Percentiles rank a stretch among this genome's conserved stretches.
Conservation (phyloP, 352 stramenopile species). For the Phytopythium litorale region DNA sequence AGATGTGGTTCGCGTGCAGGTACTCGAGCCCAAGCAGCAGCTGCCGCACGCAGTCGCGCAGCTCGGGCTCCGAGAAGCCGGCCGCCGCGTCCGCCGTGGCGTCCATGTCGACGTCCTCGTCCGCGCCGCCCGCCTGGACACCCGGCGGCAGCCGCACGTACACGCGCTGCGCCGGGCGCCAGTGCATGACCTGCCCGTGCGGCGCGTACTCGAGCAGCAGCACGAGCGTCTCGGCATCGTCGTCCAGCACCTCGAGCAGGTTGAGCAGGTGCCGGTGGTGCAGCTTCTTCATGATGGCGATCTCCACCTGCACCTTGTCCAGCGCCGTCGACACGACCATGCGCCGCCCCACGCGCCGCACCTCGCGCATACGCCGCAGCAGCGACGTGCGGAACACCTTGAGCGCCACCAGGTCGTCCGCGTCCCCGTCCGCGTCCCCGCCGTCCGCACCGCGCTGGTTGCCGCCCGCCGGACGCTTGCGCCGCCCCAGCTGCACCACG, state of each 20-base stretch:
- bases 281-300: constrained; percentile 90
- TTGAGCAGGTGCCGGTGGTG: constrained; percentile 74
- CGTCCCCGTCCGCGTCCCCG: constrained; percentile 19
- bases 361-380: constrained; percentile 82
- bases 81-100: neutral
- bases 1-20: constrained; percentile 84
- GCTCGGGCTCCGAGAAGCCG: constrained; percentile 47
- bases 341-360: constrained; percentile 71
- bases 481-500: constrained; percentile 71
- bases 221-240: constrained; percentile 79
- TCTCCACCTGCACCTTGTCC: constrained; percentile 86
- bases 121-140: neutral
- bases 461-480: constrained; percentile 27
- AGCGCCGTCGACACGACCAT: constrained; percentile 87
- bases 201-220: constrained; percentile 85
- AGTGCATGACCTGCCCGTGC: constrained; percentile 83
- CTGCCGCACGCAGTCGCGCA: constrained; percentile 64
- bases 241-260: constrained; percentile 79
- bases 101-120: constrained; percentile 14
- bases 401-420: constrained; percentile 59
- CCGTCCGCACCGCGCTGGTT: constrained; percentile 1
- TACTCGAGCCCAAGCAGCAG: constrained; percentile 79
- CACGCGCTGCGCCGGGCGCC: constrained; percentile 44
- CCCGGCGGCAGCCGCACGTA: constrained; percentile 36
- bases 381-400: constrained; percentile 88